Evolutionary conservation across 768 basidiomycete genomes (phyloP), one percentile per base, ranked within the genome.

Genomic region (Epithele typhae): DNA sequence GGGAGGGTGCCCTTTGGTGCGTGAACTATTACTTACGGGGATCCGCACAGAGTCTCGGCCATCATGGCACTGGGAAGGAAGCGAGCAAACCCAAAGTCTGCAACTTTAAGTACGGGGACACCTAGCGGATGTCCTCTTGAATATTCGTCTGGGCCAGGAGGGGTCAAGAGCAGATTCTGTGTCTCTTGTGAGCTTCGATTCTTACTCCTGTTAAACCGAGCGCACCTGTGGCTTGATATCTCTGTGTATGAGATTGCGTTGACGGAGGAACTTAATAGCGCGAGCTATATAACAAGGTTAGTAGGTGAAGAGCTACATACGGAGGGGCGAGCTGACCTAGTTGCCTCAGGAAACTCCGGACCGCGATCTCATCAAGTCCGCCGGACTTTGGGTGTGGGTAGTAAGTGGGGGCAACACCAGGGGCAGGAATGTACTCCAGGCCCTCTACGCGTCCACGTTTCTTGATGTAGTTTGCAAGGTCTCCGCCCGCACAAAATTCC

Each of bases 11-110:
- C 1, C 17, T 17, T 17, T 14, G n/a, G 27, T 3, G 15, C 24
- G 5, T 5, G 22, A 40, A 37, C 18, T 9, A 32, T 32, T 18
- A 78, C 91, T 67, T 62, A 94, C 84, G 95, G 96, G 11, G 93
- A 96, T 3, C 96, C 95, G 63, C 96, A 99, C 2, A 99, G 73
- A 4, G 96, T 99, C 67, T 98, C 96, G 15, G 95, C 96, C 81
- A 98, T 81, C 78, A 92, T 87, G 6, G 90, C 82, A 25, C 85
- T 88, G 0, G 94, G 93, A 2, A 99, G 71, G 18, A 85, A 89
- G 15, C 96, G 80, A 0, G 96, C 96, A 59, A 99, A 99, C 0
- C 96, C 96, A 63, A 99, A 99, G 66, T 98, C 96, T 14, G 96
- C 96, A 1, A 98, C 84, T 67, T 98, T 97, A 57, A 99, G 81